Base-by-base conservation (phyloP, 768 basidiomycete species). In the Pleurotus giganteus region DNA sequence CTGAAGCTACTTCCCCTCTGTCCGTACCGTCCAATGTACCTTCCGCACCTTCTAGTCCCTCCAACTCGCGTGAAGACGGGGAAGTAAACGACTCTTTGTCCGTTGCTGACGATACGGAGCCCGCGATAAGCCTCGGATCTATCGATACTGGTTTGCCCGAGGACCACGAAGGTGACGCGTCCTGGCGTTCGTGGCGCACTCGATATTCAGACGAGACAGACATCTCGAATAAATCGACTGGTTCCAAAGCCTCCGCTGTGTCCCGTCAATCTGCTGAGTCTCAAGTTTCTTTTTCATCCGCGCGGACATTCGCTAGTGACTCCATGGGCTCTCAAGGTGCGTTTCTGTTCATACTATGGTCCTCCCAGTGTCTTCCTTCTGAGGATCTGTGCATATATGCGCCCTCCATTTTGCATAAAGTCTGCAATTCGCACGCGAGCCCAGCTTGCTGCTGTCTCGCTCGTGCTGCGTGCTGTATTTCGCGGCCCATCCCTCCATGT, bases 161-260 rank as follows among this genome's bases (percentile, higher is more conserved):
- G 15, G 49, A 51, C 24, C 31, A 37, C 11, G 49, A 51, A 12
- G 49, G 17, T 23, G 49, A 51, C 13, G 32, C 21, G 9, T 51
- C 49, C 5, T 51, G 49, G 49, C 31, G 24, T 37, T 51, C 49
- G 21, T 51, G 49, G 49, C 34, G 34, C n/a, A 34, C 49, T 26
- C n/a, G 34, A 11, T 34, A 51, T n/a, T 51, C 49, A 2, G 34
- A 37, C 31, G 49, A 51, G 27, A 37, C 49, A 37, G 49, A 51
- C 34, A 24, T 51, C n/a, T 51, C 49, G 6, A 34, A 51, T 23
- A 34, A 51, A 8, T 51, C 49, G 31, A 34, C 11, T 21, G 34
- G 19, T 13, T 36, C 49, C 23, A 51, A 51, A 37, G 34, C 11
- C 29, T 51, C 49, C 17, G 31, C n/a, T 11, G 23, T 17, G 15